Evolutionary conservation across 768 basidiomycete species (phyloP), one percentile per base, ranked within the genome.

Genomic region (Cubamyces sp.): DNA sequence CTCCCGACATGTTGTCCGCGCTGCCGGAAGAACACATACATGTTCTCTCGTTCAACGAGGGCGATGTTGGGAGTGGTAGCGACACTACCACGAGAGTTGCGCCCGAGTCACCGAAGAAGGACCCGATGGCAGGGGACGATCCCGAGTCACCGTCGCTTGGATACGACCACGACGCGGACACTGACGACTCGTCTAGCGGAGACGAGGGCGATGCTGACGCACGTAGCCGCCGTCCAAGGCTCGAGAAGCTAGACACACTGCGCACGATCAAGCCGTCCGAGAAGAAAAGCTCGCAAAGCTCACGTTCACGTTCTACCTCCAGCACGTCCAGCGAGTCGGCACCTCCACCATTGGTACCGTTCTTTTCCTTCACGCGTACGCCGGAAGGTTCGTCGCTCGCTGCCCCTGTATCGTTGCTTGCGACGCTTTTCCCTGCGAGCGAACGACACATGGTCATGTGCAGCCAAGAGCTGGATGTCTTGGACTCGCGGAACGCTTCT

Each of bases 291-390:
- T 39, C 57, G 5, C 53, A 21, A 23, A 52, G 64, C 23, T 41
- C 49, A 8, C 64, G 66, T 50, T 63, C 65, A 43, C 64, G 64
- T 16, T 67, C 67, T 3, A 57, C 47, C 2, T 66, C 65, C 18
- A 49, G 49, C 2, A 58, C 66, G 41, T 62, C 59, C 16, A 60
- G 57, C 57, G 47, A 41, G 23, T 49, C 51, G 18, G 37, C 60
- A 15, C 53, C 64, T 5, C 57, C 59, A 23, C 67, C 65, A 8
- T 68, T 70, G n/a, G 79, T 87, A n/a, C 85, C 90, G 3, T 92
- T 94, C 76, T 87, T 92, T 74, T 89, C 85, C 64, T 88, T 92
- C 70, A 92, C 90, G 18, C 80, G 89, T 62, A 91, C 91, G 6
- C 74, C 80, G 21, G 91, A 92, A 72, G 88, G 88, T 1, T 88